Evolutionary conservation across 306 rosid species (phyloP).

Genomic region (Pachyrhizus erosus): DNA sequence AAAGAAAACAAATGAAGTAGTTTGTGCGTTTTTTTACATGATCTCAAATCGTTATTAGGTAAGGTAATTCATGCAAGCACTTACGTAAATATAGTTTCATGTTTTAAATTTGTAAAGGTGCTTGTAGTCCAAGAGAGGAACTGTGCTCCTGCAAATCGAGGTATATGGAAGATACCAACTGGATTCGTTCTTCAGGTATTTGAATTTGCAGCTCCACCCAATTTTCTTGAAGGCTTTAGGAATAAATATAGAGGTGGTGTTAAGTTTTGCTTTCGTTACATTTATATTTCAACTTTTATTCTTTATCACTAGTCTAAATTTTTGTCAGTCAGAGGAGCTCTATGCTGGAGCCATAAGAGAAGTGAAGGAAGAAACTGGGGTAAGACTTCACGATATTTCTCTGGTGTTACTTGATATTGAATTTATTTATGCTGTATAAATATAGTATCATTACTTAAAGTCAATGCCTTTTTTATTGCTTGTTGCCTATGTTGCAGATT

Average conservation of each 20-base stretch:
- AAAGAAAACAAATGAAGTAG: background rate
- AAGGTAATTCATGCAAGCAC: background rate
- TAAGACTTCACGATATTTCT: slow-evolving; percentile 37
- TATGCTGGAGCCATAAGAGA: slow-evolving; percentile 81
- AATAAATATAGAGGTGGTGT: background rate
- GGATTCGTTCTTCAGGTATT: slow-evolving; percentile 81
- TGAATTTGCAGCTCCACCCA: background rate
- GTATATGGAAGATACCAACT: slow-evolving; percentile 89
- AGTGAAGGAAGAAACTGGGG: slow-evolving; percentile 93
- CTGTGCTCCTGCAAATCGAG: slow-evolving; percentile 51
- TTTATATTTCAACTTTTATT: background rate
- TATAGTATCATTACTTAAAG: background rate
- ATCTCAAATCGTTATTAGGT: background rate
- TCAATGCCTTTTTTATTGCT: slow-evolving; percentile 7
- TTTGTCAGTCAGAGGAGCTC: slow-evolving; percentile 76
- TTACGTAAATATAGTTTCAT: background rate
- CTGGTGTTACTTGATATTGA: background rate
- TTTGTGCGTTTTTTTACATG: background rate
- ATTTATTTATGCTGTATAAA: slow-evolving; percentile 2
- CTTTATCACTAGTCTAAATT: slow-evolving; percentile 28
- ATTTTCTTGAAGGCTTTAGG: background rate
- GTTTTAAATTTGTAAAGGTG: slow-evolving; percentile 53
- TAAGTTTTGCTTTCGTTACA: background rate
- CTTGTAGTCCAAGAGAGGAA: slow-evolving; percentile 88
- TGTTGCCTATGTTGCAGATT: slow-evolving; percentile 63